These are phyloP conservation scores for Aspergillus sp. DNA, from an alignment of 2,329 filamentous ascomycete genomes.

Conservation along the genomic window DNA sequence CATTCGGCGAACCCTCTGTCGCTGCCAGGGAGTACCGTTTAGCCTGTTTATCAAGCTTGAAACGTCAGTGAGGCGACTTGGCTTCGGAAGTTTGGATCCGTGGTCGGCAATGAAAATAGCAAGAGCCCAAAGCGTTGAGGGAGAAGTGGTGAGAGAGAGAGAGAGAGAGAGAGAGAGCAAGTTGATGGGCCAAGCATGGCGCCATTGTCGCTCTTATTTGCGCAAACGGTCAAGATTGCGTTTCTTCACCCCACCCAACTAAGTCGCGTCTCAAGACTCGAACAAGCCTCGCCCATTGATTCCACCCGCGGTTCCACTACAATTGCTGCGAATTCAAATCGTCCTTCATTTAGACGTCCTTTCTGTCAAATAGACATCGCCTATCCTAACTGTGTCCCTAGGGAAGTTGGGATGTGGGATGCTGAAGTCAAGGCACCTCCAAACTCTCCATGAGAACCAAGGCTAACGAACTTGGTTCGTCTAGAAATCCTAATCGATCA, in stretches of 20 bases:
- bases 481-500: neutral
- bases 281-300: neutral
- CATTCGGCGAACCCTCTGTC: neutral
- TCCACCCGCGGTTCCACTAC: neutral
- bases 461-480: neutral
- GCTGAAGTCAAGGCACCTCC: neutral
- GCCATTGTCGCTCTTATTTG: slow-evolving; percentile 20
- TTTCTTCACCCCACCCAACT: neutral
- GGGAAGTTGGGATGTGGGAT: neutral
- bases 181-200: slow-evolving; percentile 23
- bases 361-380: neutral
- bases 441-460: neutral
- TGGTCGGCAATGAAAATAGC: neutral
- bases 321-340: neutral
- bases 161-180: neutral
- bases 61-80: neutral
- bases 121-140: neutral
- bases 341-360: neutral
- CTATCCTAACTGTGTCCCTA: neutral
- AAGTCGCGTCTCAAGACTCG: neutral
- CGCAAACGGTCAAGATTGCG: neutral
- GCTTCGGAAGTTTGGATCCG: neutral
- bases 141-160: neutral
- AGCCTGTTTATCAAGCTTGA: neutral
- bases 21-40: neutral